These are phyloP conservation scores for Phialocephala subalpina DNA, from an alignment of 2,329 filamentous ascomycete species.

Conservation along the genomic window DNA sequence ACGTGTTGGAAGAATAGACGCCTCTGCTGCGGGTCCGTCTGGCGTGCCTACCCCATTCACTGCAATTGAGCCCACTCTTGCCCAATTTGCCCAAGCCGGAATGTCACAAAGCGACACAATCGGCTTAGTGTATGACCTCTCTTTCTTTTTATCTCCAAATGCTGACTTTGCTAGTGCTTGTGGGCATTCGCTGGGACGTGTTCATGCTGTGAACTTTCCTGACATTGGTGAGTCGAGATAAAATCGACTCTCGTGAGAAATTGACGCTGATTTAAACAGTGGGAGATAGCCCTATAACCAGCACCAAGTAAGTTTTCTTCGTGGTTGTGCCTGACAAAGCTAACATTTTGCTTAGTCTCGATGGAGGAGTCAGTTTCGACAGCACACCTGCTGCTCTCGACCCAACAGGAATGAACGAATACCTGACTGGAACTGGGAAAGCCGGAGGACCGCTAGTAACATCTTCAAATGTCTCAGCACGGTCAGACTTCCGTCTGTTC, in stretches of 20 bases:
- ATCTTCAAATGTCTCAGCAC: conserved; percentile 15
- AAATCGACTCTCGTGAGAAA: neutral
- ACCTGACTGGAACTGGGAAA: conserved; percentile 56
- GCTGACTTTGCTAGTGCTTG: conserved; percentile 27
- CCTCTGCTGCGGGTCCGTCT: conserved; percentile 22
- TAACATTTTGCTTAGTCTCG: conserved; percentile 10
- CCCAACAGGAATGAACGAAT: conserved; percentile 59
- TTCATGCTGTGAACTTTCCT: conserved; percentile 31
- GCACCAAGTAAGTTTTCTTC: conserved; percentile 8
- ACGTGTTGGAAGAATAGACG: conserved; percentile 28
- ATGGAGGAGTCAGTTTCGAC: conserved; percentile 47
- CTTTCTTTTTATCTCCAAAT: neutral
- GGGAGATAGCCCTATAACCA: conserved; percentile 11
- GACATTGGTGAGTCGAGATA: conserved; percentile 23
- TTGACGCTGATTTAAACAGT: neutral
- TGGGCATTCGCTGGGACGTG: conserved; percentile 32
- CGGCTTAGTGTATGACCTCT: conserved; percentile 20
- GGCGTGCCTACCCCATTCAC: conserved; percentile 30
- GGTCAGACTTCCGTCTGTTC: conserved; percentile 30
- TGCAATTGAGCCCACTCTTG: conserved; percentile 12
- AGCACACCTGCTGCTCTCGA: conserved; percentile 58
- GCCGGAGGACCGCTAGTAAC: conserved; percentile 53
- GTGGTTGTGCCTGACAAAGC: neutral
- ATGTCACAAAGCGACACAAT: conserved; percentile 27
- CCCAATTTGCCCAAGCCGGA: conserved; percentile 27